Percentiles rank a stretch among this genome's conserved stretches.
These are phyloP conservation scores for Delitschia confertaspora DNA, from an alignment of 495 filamentous ascomycete genomes.

Conservation along the genomic window DNA sequence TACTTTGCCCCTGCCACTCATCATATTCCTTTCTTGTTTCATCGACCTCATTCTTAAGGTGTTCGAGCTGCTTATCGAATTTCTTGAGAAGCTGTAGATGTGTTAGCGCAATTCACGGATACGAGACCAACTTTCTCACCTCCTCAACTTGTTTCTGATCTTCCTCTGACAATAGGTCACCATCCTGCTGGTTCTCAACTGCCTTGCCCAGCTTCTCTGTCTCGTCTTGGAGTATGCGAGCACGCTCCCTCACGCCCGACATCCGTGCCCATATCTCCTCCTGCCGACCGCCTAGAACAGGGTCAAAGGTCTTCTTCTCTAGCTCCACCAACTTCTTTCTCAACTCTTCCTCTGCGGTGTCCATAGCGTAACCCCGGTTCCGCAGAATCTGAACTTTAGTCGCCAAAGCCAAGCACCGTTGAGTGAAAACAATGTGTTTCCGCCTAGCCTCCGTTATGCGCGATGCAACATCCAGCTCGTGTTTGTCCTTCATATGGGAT, in stretches of 20 bases:
- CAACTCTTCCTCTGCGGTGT: slow-evolving; percentile 81
- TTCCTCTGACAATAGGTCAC: slow-evolving; percentile 62
- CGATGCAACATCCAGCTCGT: slow-evolving; percentile 73
- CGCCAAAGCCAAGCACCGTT: slow-evolving; percentile 74
- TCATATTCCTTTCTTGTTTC: slow-evolving; percentile 70
- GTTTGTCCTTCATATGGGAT: slow-evolving; percentile 64
- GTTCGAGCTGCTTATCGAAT: slow-evolving; percentile 78
- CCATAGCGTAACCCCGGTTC: slow-evolving; percentile 86
- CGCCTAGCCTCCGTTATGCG: slow-evolving; percentile 71
- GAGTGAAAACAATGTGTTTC: slow-evolving; percentile 68
- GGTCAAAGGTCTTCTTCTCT: slow-evolving; percentile 71
- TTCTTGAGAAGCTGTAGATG: slow-evolving; percentile 68
- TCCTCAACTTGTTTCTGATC: slow-evolving; percentile 73
- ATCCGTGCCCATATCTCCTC: slow-evolving; percentile 98
- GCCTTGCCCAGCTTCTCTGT: slow-evolving; percentile 54
- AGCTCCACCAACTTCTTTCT: slow-evolving; percentile 72
- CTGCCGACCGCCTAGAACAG: slow-evolving; percentile 66
- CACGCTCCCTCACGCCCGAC: slow-evolving; percentile 72
- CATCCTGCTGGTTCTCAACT: slow-evolving; percentile 37
- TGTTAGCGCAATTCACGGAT: not conserved
- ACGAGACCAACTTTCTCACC: slow-evolving; percentile 43
- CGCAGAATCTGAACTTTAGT: slow-evolving; percentile 86
- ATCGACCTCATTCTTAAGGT: slow-evolving; percentile 73
- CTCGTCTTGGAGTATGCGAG: slow-evolving; percentile 68
- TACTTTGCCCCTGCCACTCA: slow-evolving; percentile 53